A percentile compares a stretch with the other conserved stretches of the same genome.
Conservation (phyloP, 31 red algal species). For the Asparagopsis taxiformis region DNA sequence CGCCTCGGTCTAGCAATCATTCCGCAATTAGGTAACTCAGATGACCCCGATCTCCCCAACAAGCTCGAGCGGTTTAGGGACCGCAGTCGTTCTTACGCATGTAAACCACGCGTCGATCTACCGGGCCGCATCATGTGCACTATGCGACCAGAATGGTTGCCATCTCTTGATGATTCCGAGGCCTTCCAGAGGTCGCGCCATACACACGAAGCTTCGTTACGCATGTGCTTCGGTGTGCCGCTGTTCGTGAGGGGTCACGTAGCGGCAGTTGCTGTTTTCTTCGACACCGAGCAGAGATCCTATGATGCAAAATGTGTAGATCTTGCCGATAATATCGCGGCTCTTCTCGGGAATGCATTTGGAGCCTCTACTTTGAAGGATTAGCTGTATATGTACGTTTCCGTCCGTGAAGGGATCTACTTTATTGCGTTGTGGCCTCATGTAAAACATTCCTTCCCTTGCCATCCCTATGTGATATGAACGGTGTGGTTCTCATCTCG, state of each 20-base stretch:
- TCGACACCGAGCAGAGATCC: conserved; percentile 73
- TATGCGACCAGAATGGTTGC: conserved; percentile 83
- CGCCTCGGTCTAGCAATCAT: conserved; percentile 68
- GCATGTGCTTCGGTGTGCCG: conserved; percentile 72
- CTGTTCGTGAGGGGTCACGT: conserved; percentile 67
- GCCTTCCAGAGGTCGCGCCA: conserved; percentile 67
- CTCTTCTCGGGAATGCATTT: conserved; percentile 40
- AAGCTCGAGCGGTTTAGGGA: conserved; percentile 78
- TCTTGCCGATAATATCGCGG: conserved; percentile 59
- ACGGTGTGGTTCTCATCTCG: too few species aligned
- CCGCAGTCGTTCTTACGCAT: conserved; percentile 43
- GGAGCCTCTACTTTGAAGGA: conserved; percentile 37
- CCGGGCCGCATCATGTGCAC: conserved; percentile 80
- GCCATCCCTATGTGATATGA: too few species aligned
- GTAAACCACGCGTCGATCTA: conserved; percentile 59
- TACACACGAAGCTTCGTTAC: conserved; percentile 39
- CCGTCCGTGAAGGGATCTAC: too few species aligned
- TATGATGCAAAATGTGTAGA: conserved; percentile 81
- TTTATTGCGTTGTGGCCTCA: too few species aligned
- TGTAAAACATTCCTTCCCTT: too few species aligned
- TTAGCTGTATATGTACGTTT: conserved; percentile 19
- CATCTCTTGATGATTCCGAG: conserved; percentile 55
- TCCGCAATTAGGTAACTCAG: conserved; percentile 62
- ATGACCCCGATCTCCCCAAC: conserved; percentile 60
- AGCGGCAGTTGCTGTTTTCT: conserved; percentile 81